Conservation (phyloP, 2,329 filamentous ascomycete species). For the Periconia sp. region DNA sequence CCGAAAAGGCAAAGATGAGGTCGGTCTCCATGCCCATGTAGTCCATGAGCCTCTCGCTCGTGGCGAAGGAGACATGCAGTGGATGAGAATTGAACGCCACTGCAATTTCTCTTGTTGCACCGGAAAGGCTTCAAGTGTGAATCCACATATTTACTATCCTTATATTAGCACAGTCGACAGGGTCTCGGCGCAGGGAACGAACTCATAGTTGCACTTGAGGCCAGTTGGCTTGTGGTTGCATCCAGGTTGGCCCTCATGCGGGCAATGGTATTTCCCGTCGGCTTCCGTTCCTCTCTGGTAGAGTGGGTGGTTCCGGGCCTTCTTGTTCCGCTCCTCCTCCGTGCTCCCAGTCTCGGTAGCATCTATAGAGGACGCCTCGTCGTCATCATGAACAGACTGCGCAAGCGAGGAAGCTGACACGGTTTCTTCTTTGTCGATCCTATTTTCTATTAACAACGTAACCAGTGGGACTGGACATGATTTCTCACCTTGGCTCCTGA, state of each 20-base stretch:
- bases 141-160: conserved; percentile 87
- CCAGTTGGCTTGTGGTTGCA: conserved; percentile 94
- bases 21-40: conserved; percentile 93
- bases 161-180: conserved; percentile 23
- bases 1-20: conserved; percentile 88
- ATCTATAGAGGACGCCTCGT: conserved; percentile 30
- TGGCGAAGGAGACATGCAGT: conserved; percentile 94
- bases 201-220: conserved; percentile 99
- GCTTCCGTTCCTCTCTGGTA: conserved; percentile 70
- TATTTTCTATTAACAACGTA: too few species aligned
- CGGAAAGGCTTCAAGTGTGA: conserved; percentile 96
- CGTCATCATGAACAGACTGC: conserved; percentile 36
- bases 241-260: conserved; percentile 73
- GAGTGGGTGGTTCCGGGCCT: conserved; percentile 63
- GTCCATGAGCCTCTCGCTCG: conserved; percentile 92
- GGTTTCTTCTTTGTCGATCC: conserved; percentile 35
- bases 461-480: too few species aligned
- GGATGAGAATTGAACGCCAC: conserved; percentile 89
- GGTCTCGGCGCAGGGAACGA: conserved; percentile 52
- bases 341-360: conserved; percentile 40
- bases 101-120: conserved; percentile 85
- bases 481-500: too few species aligned
- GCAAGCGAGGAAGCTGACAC: conserved; percentile 25
- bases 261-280: conserved; percentile 93
- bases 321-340: conserved; percentile 46